Evolutionary conservation across 495 filamentous ascomycete genomes (phyloP), one percentile per base, ranked within the genome.

Genomic region (Tricharina praecox): DNA sequence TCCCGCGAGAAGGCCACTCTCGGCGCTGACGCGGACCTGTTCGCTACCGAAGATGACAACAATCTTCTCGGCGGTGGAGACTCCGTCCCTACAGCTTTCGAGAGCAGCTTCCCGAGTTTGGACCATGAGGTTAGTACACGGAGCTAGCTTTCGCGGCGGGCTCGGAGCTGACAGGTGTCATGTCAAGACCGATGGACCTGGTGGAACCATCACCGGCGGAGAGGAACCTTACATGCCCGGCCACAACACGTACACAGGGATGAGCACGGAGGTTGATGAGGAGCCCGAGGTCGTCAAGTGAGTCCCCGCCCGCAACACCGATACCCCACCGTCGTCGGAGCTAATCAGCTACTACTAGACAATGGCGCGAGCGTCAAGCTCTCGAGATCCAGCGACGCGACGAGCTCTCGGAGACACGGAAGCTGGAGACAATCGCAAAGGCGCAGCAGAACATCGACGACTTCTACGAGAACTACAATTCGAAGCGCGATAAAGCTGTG

Each of bases 391-490:
- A 74, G 52, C 77, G 85, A 53, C 74, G 82, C 53, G 88, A 94
- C 56, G 79, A 93, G 54, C 74, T 84, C 45, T 80, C 90, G 13
- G 83, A 92, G 23, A 67, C 74, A 39, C 81, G 82, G 64, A 92
- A 92, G 59, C 71, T 68, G 23, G 75, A 85, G 62, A 94, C 85
- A 5, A 66, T 93, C 58, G 75, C 78, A 63, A 82, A 82, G 52
- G 92, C 92, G 30, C 85, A 79, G 50, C 70, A 81, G 55, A 81
- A 85, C 62, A 87, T 96, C 49, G 90, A 99, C 58, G 92, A 94
- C 58, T 99, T 99, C 70, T 99, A 99, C 69, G 85, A 94, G 63
- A 93, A 93, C 63, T 99, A 99, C 73, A 93, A 93, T 68, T 78
- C 79, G 61, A 93, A 94, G 68, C 83, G 86, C 57, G 90, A 96